Conservation (phyloP, 768 basidiomycete genomes). For the Boletus pseudopeckii region DNA sequence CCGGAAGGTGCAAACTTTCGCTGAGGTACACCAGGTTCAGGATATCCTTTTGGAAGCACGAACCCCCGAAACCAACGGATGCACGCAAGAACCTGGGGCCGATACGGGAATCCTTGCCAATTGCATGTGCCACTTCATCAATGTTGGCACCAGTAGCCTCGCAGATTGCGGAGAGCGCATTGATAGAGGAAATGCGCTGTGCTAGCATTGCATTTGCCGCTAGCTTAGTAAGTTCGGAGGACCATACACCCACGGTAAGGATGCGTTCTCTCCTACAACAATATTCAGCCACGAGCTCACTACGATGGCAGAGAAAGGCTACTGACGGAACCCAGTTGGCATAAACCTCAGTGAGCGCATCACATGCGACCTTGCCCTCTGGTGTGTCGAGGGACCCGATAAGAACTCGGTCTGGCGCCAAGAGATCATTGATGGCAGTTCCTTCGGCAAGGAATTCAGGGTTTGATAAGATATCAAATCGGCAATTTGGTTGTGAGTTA, state of each 20-base stretch:
- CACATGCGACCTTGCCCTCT: constrained; percentile 81
- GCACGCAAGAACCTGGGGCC: constrained; percentile 96
- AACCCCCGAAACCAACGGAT: constrained; percentile 95
- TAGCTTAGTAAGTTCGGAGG: constrained; percentile 96
- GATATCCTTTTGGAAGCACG: constrained; percentile 99
- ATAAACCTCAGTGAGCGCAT: constrained; percentile 76
- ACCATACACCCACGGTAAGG: constrained; percentile 96
- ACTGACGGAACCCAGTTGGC: constrained; percentile 95
- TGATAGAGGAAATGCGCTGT: constrained; percentile 97
- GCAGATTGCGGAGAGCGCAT: constrained; percentile 97
- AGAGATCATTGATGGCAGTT: constrained; percentile 88
- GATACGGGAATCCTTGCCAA: constrained; percentile 89
- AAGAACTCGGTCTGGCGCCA: constrained; percentile 90
- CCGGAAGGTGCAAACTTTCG: constrained; percentile 91
- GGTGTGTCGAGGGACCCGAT: constrained; percentile 92
- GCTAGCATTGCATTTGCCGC: constrained; percentile 99
- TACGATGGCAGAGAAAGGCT: not conserved
- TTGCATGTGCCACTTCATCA: constrained; percentile 93
- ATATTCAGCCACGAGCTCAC: not conserved
- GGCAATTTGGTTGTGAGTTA: constrained; percentile 88
- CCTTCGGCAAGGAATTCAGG: constrained; percentile 99
- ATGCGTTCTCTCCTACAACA: constrained; percentile 62
- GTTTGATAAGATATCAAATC: constrained; percentile 98
- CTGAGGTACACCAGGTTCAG: constrained; percentile 97
- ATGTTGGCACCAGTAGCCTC: constrained; percentile 99